Percentiles rank a stretch among this genome's conserved stretches.
phyloP scores from a whole-genome alignment of 441 rosid genomes.

The Geranium incanum region DNA sequence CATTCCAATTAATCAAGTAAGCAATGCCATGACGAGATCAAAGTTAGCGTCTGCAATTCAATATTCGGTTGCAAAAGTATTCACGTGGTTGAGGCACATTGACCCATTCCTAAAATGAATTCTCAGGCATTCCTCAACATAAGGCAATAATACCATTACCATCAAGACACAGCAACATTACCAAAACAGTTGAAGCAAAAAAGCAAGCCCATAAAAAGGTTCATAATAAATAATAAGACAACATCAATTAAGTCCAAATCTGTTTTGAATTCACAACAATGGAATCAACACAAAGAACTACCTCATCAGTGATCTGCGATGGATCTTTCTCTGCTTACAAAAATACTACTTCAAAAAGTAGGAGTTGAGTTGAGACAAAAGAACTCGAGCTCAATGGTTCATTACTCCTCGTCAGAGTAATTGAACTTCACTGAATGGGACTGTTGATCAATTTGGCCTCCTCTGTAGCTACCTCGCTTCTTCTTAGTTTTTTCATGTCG shows the following conservation, averaged over 20 bases:
- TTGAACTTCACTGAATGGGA: conserved; percentile 81
- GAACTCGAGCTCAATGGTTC: conserved; percentile 15
- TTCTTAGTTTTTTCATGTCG: conserved; percentile 97
- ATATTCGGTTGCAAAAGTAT: too few species aligned
- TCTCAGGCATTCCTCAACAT: neutral
- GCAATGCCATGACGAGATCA: too few species aligned
- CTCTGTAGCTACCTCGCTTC: conserved; percentile 91
- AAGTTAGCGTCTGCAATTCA: too few species aligned
- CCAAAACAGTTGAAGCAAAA: neutral
- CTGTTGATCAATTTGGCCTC: conserved; percentile 77
- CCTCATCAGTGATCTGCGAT: neutral
- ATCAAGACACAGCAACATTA: neutral
- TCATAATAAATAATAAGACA: neutral
- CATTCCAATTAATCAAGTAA: too few species aligned
- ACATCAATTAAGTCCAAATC: neutral
- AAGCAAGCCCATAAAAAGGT: neutral
- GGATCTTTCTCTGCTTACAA: neutral
- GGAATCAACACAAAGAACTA: neutral
- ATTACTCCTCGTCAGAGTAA: conserved; percentile 63
- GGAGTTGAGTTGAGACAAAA: neutral
- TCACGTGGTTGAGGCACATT: too few species aligned
- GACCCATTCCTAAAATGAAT: neutral
- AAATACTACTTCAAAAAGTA: neutral
- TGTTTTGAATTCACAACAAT: neutral
- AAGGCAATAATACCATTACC: neutral